Percentiles rank a stretch among this genome's conserved stretches.
Conservation (phyloP, 1,284 basidiomycete genomes). For the Inonotus obliquus region DNA sequence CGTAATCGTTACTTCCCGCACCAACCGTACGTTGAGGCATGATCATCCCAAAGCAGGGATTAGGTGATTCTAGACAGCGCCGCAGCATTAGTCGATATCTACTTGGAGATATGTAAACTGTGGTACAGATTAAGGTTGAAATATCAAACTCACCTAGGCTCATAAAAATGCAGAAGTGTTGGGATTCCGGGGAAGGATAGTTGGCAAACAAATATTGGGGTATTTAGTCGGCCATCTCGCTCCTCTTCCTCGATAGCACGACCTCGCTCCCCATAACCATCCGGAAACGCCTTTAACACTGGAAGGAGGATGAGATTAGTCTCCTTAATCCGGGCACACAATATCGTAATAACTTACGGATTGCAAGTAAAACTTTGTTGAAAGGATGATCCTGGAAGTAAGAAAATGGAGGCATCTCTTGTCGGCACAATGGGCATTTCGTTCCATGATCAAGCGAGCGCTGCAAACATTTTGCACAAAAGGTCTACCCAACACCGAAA, state of each 20-base stretch:
- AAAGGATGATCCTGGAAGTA: conserved; percentile 77
- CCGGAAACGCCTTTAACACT: conserved; percentile 66
- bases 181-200: conserved; percentile 89
- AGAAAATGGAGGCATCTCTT: conserved; percentile 68
- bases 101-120: not conserved
- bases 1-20: conserved; percentile 66
- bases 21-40: conserved; percentile 50
- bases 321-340: not conserved
- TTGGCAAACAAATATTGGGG: conserved; percentile 88
- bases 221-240: conserved; percentile 73
- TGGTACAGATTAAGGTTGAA: not conserved
- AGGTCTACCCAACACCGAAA: conserved; percentile 55
- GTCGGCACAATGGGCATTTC: conserved; percentile 83
- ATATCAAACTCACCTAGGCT: conserved; percentile 58
- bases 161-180: conserved; percentile 87
- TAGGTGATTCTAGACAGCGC: conserved; percentile 74
- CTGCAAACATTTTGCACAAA: conserved; percentile 85
- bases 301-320: not conserved
- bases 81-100: conserved; percentile 90
- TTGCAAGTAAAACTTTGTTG: conserved; percentile 64
- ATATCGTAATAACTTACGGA: conserved; percentile 46
- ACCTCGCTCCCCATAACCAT: conserved; percentile 50
- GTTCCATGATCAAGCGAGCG: conserved; percentile 83
- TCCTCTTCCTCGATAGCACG: conserved; percentile 68
- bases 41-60: conserved; percentile 87